Evolutionary conservation across 1,284 basidiomycete genomes (phyloP).

Genomic region (Cerrena zonata): DNA sequence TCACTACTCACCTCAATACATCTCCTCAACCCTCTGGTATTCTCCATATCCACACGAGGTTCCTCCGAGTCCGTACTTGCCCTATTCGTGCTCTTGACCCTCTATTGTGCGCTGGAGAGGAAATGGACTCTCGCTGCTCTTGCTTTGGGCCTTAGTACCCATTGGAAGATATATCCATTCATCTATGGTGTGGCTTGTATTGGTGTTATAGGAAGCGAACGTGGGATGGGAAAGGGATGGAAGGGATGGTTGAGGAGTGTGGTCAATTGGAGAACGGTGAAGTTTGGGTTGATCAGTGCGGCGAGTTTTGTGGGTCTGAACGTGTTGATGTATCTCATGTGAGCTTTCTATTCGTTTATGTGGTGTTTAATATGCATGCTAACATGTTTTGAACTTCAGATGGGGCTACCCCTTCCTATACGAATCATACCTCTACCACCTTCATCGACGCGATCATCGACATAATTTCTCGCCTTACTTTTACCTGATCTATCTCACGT

Average conservation of each 20-base stretch:
- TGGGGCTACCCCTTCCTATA: slow-evolving; percentile 92
- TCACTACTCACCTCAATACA: slow-evolving; percentile 59
- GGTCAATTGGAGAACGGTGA: slow-evolving; percentile 52
- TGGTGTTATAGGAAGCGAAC: slow-evolving; percentile 48
- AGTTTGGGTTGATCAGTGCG: slow-evolving; percentile 67
- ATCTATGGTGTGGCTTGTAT: slow-evolving; percentile 82
- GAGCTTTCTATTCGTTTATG: slow-evolving; percentile 25
- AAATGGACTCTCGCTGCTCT: slow-evolving; percentile 62
- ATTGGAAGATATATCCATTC: slow-evolving; percentile 94
- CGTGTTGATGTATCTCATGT: slow-evolving; percentile 71
- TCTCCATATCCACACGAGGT: slow-evolving; percentile 93
- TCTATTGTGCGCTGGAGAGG: slow-evolving; percentile 53
- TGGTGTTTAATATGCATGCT: not conserved
- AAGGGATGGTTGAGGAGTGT: slow-evolving; percentile 35
- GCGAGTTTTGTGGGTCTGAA: slow-evolving; percentile 68
- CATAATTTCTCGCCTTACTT: slow-evolving; percentile 99
- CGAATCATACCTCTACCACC: slow-evolving; percentile 91
- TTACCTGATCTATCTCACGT: slow-evolving; percentile 84
- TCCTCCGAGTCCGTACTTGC: slow-evolving; percentile 89
- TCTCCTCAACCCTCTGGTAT: slow-evolving; percentile 89
- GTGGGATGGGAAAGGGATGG: slow-evolving; percentile 19
- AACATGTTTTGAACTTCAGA: slow-evolving; percentile 36
- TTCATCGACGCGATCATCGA: slow-evolving; percentile 86
- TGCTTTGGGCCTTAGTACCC: slow-evolving; percentile 73
- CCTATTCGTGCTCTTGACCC: slow-evolving; percentile 70